Conservation (phyloP, 2,329 filamentous ascomycete species). For the Trichoderma arundinaceum region DNA sequence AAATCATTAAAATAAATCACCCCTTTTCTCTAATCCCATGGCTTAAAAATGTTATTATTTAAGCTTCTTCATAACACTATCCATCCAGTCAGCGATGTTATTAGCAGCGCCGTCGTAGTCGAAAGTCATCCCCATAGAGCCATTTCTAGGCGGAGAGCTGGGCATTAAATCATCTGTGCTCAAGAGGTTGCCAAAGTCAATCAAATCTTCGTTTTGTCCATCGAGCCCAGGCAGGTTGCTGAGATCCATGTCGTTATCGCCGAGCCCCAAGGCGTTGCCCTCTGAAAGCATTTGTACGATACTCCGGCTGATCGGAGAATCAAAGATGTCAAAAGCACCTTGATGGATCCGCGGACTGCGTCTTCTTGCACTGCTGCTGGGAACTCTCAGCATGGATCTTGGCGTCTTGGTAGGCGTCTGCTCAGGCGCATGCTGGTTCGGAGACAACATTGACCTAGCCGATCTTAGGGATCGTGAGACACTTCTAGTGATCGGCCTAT, state of each 20-base stretch:
- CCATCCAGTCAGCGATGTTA: constrained; percentile 43
- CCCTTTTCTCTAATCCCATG: neutral
- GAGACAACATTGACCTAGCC: constrained; percentile 51
- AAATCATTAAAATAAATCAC: constrained; percentile 22
- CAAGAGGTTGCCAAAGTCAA: constrained; percentile 57
- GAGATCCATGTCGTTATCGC: constrained; percentile 53
- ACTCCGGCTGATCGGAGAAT: constrained; percentile 66
- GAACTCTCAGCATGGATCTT: constrained; percentile 38
- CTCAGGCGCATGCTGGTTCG: constrained; percentile 50
- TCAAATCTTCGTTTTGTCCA: constrained; percentile 42
- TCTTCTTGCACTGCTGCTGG: constrained; percentile 46
- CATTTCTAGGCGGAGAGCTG: constrained; percentile 53
- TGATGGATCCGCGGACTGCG: constrained; percentile 52
- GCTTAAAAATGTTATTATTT: constrained; percentile 14
- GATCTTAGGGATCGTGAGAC: constrained; percentile 63
- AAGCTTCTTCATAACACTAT: constrained; percentile 20
- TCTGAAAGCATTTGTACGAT: constrained; percentile 69
- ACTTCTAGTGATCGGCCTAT: constrained; percentile 66
- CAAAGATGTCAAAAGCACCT: constrained; percentile 49
- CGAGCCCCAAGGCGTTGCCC: constrained; percentile 52
- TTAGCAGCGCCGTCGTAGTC: constrained; percentile 42
- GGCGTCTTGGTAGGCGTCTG: constrained; percentile 57
- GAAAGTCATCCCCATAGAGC: constrained; percentile 42
- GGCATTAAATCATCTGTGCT: constrained; percentile 55
- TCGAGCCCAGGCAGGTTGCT: constrained; percentile 48